Evolutionary conservation across 495 filamentous ascomycete species (phyloP).

Genomic region (Penicillium parvum): DNA sequence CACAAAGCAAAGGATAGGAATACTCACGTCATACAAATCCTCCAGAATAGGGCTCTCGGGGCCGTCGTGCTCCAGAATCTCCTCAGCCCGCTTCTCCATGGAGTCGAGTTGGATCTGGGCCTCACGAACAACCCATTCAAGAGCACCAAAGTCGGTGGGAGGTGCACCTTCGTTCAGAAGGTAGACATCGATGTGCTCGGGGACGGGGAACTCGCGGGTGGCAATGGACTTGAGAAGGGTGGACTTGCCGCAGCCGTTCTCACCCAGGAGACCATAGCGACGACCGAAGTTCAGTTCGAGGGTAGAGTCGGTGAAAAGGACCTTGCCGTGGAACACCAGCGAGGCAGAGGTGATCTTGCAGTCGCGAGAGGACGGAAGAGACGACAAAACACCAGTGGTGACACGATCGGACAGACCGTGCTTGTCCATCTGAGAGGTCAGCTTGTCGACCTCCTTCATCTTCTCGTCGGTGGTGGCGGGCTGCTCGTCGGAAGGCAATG

Average conservation of each 20-base stretch:
- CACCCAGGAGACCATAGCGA: conserved; percentile 90
- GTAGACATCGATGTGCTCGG: conserved; percentile 97
- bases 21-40: conserved; percentile 90
- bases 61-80: conserved; percentile 84
- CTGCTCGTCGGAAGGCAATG: conserved; percentile 42
- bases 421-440: conserved; percentile 87
- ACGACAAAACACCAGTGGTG: conserved; percentile 93
- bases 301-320: conserved; percentile 87
- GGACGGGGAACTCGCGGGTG: conserved; percentile 89
- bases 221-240: conserved; percentile 93
- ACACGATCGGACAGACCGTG: conserved; percentile 95
- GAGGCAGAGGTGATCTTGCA: conserved; percentile 94
- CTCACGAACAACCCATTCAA: conserved; percentile 96
- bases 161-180: conserved; percentile 97
- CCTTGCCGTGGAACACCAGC: conserved; percentile 94
- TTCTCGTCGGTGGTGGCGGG: conserved; percentile 67
- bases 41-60: conserved; percentile 88
- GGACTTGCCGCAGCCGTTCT: conserved; percentile 99
- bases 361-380: conserved; percentile 76
- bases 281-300: conserved; percentile 91
- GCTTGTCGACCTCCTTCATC: conserved; percentile 75
- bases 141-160: conserved; percentile 76
- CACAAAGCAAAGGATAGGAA: conserved; percentile 1
- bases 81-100: conserved; percentile 83
- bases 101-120: conserved; percentile 89